Base-by-base conservation (phyloP, 768 basidiomycete genomes). In the Coprinopsis sp. region DNA sequence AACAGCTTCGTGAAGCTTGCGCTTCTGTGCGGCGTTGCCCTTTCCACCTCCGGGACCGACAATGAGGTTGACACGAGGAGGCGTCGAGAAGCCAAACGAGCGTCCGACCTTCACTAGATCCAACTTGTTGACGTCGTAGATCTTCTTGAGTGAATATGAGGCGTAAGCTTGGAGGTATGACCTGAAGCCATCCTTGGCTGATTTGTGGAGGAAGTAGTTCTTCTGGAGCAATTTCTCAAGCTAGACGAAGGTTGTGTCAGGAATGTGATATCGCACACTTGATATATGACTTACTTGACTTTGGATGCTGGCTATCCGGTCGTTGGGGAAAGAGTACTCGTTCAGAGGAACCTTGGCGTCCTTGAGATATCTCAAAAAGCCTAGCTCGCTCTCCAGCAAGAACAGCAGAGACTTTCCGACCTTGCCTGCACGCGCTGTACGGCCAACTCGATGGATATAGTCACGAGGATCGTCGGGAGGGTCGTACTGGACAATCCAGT, bases 401-500 rank as follows among this genome's bases (percentile, higher is more conserved):
- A 99, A 99, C 44, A 99, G 69, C 33, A 99, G 66, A 70, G 89
- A 91, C 70, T 97, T 95, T 24, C 96, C 96, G 14, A 82, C 83
- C 58, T 96, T 97, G 2, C 96, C 96, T 6, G 95, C 96, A 54
- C 96, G 83, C 6, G 96, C 96, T 5, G 96, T 99, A 42, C 96
- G 88, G 7, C 96, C 96, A 10, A 98, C 96, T 51, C 96, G 89
- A 63, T 99, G 96, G 54, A 99, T 98, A 63, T 99, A 99, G 63
- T 98, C 96, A 33, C 94, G 80, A 6, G 95, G 96, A 63, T 99
- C 96, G 59, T 98, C 96, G 58, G 96, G 96, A 6, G 96, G 96
- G 65, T 98, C 96, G 54, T 87, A 99, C 64, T 98, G 96, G 45
- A 99, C 87, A 57, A 98, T 98, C 87, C 94, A 97, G 62, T 99